Percentiles rank a stretch among this genome's conserved stretches.
Evolutionary conservation across 1,139 yeast genomes (phyloP).

Genomic region (Lodderomyces pseudojiufengensis): DNA sequence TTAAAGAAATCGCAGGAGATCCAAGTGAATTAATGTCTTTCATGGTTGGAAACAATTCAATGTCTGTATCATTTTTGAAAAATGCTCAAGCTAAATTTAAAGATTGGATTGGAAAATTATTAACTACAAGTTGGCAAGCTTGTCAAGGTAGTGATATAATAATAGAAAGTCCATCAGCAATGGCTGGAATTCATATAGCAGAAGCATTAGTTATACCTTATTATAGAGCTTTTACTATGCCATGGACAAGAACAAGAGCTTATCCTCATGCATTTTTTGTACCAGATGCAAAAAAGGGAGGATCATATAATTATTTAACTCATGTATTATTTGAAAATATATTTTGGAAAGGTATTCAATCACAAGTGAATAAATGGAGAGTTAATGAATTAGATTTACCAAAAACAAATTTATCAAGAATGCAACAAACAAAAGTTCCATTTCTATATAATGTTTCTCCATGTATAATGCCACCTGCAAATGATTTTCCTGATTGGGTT

Average conservation of each 20-base stretch:
- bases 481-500: conserved; percentile 93
- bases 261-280: conserved; percentile 96
- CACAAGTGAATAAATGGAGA: conserved; percentile 88
- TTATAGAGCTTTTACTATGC: conserved; percentile 95
- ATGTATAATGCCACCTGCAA: conserved; percentile 82
- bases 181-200: conserved; percentile 94
- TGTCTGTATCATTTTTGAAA: conserved; percentile 76
- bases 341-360: conserved; percentile 91
- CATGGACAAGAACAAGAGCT: conserved; percentile 94
- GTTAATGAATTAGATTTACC: conserved; percentile 59
- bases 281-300: conserved; percentile 90
- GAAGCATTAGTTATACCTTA: conserved; percentile 88
- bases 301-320: conserved; percentile 86
- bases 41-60: conserved; percentile 87
- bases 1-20: conserved; percentile 81
- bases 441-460: conserved; percentile 89
- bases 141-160: conserved; percentile 81
- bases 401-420: conserved; percentile 62
- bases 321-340: conserved; percentile 90
- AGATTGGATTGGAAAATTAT: conserved; percentile 74
- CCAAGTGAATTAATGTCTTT: conserved; percentile 89
- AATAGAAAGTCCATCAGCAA: conserved; percentile 92
- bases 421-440: conserved; percentile 80
- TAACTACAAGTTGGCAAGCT: conserved; percentile 75
- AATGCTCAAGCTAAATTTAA: conserved; percentile 80